Evolutionary conservation across 768 basidiomycete genomes (phyloP), one percentile per base, ranked within the genome.

Genomic region (Termitomyces sp.): DNA sequence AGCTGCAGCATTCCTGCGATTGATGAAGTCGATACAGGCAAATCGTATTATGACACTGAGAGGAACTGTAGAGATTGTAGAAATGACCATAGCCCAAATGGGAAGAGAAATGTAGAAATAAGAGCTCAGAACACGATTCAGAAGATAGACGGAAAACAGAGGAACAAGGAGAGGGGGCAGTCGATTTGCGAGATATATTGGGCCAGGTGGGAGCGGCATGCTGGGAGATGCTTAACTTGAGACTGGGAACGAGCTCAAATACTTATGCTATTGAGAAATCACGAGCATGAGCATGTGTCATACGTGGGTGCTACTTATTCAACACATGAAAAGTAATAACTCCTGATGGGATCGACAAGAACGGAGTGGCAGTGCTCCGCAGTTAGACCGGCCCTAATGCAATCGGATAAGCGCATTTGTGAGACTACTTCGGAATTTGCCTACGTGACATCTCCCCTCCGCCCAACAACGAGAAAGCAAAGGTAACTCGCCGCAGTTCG

Each of bases 321-420:
- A 25, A 42, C 40, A 42, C 40, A 42, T 42, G 40, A 42, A 42
- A 42, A 42, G 25, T 25, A 25, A 25, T 25, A 25, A 25, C 25
- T 25, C 25, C 25, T 36, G 51, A 52, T 37, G 25, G 51, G 50
- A 34, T 32, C 52, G 32, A 58, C 40, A 54, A 25, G 52, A 58
- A 47, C 53, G 46, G 42, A 56, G 56, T 48, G 56, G 48, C 49
- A 31, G 38, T 55, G 50, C 40, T 36, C 40, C 62, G 69, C 63
- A 68, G 61, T 38, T 34, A 42, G 38, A 65, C 73, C 73, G 70
- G 72, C 72, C 72, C 72, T 72, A 68, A 73, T 65, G 70, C 67
- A 69, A 74, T 73, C 73, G 70, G 72, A 73, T 74, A 74, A 72
- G 71, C 70, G 65, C 4, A 42, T 32, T 38, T 14, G 60, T 66